These are phyloP conservation scores for Lachnellula willkommii DNA, from an alignment of 2,329 filamentous ascomycete genomes.

Conservation along the genomic window DNA sequence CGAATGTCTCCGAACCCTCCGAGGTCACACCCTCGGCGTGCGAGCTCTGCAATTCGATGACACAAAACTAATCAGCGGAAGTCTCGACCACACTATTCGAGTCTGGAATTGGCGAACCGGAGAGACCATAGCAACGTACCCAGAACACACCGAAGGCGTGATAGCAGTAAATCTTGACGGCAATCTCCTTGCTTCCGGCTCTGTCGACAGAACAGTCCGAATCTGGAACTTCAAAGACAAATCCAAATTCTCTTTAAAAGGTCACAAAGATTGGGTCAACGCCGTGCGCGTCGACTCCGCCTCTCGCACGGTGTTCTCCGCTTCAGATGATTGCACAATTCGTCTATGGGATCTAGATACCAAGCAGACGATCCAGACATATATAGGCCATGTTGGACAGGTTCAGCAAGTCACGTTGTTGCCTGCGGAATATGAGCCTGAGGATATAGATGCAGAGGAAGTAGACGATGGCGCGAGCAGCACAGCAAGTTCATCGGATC, in stretches of 20 bases:
- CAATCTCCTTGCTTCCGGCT: conserved; percentile 80
- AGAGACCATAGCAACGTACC: conserved; percentile 74
- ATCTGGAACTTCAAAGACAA: conserved; percentile 89
- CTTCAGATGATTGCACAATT: conserved; percentile 87
- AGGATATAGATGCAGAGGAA: conserved; percentile 57
- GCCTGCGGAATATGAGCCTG: conserved; percentile 82
- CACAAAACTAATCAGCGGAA: conserved; percentile 82
- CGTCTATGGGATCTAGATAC: conserved; percentile 92
- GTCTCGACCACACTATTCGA: conserved; percentile 79
- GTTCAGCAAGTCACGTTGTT: conserved; percentile 87
- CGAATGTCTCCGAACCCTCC: conserved; percentile 76
- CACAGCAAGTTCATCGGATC: conserved; percentile 16
- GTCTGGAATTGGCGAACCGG: conserved; percentile 98
- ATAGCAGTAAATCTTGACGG: conserved; percentile 84
- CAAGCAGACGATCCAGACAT: conserved; percentile 68
- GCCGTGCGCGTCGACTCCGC: conserved; percentile 79
- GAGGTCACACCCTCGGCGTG: conserved; percentile 77
- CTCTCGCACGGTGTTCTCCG: conserved; percentile 83
- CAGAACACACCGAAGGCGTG: conserved; percentile 74
- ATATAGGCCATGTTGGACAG: conserved; percentile 87
- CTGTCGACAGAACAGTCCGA: conserved; percentile 82
- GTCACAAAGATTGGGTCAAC: conserved; percentile 94
- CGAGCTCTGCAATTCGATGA: conserved; percentile 91
- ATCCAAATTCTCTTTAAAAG: conserved; percentile 71
- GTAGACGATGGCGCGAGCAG: conserved; percentile 48